Evolutionary conservation across 2,329 filamentous ascomycete species (phyloP), one percentile per base, ranked within the genome.

Genomic region (Epicoccum nigrum): DNA sequence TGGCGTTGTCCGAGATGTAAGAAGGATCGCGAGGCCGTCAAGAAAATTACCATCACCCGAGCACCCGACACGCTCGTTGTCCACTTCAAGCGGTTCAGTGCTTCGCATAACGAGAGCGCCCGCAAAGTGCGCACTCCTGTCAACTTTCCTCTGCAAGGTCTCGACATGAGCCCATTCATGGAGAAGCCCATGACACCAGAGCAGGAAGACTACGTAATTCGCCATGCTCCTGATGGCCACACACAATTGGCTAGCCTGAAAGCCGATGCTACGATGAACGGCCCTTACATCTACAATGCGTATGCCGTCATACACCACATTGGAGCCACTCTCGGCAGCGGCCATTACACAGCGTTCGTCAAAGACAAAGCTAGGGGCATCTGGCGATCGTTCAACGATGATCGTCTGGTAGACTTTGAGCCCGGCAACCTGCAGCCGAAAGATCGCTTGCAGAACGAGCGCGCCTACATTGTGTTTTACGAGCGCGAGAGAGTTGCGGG

Each of bases 241-340:
- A 48, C 54, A 2, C 65, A 73, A 17, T 46, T 71, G 7, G 64
- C 70, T 1, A 59, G 60, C 6, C 55, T 76, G 20, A 75, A 75
- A 34, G 58, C 68, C 1, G 76, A 77, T 40, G 65, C 70, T 1
- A 68, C 69, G 1, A 79, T 79, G 73, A 76, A 73, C 12, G 74
- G 75, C 1, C 87, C 89, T 0, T 91, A 89, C 66, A 76, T 79
- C 4, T 99, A 97, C 72, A 88, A 96, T 67, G 87, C 89, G 44
- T 97, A 96, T 69, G 93, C 87, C 2, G 88, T 97, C 6, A 84
- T 95, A 45, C 81, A 89, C 55, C 92, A 97, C 70, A 74, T 83
- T 4, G 92, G 92, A 17, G 76, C 76, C 1, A 85, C 81, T 1
- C 78, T 89, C 44, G 83, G 84, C 30, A 84, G 83, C 42, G 92